Evolutionary conservation across 768 basidiomycete genomes (phyloP).

Genomic region (Naganishia friedmannii): DNA sequence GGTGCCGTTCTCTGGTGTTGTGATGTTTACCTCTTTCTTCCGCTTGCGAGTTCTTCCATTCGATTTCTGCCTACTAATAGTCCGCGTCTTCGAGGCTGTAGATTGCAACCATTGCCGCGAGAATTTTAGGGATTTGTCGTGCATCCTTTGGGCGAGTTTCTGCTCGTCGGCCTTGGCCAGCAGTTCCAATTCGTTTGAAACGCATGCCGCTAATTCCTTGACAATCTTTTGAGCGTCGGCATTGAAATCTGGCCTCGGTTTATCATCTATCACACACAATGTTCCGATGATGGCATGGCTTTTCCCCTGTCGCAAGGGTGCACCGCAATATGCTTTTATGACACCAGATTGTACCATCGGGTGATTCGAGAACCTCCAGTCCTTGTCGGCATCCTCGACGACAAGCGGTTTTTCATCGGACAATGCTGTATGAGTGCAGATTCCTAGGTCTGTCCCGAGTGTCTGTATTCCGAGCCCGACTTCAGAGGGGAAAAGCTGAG

Average conservation of each 20-base stretch:
- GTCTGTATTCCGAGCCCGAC: slow-evolving; percentile 21
- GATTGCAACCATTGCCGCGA: slow-evolving; percentile 44
- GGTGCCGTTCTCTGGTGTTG: not conserved
- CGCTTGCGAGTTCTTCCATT: slow-evolving; percentile 3
- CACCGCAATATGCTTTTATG: slow-evolving; percentile 45
- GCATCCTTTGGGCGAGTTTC: slow-evolving; percentile 40
- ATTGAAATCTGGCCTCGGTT: slow-evolving; percentile 39
- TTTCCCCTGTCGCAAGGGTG: slow-evolving; percentile 39
- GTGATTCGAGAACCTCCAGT: slow-evolving; percentile 48
- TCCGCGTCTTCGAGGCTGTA: slow-evolving; percentile 36
- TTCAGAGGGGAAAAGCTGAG: slow-evolving; percentile 41
- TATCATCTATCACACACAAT: slow-evolving; percentile 45
- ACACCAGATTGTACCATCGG: slow-evolving; percentile 40
- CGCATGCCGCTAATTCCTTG: slow-evolving; percentile 46
- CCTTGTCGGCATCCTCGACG: slow-evolving; percentile 38
- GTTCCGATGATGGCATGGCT: slow-evolving; percentile 44
- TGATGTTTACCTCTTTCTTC: slow-evolving; percentile 1
- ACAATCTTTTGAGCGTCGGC: slow-evolving; percentile 35
- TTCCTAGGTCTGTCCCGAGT: slow-evolving; percentile 36
- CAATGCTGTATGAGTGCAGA: slow-evolving; percentile 46
- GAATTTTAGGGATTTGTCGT: slow-evolving; percentile 50
- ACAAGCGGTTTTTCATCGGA: slow-evolving; percentile 38
- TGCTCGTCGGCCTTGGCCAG: slow-evolving; percentile 42
- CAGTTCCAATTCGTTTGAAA: slow-evolving; percentile 47
- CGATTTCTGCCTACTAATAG: slow-evolving; percentile 20